Base-by-base conservation (phyloP, 2,329 filamentous ascomycete genomes). In the Mycosphaerella arachidis region DNA sequence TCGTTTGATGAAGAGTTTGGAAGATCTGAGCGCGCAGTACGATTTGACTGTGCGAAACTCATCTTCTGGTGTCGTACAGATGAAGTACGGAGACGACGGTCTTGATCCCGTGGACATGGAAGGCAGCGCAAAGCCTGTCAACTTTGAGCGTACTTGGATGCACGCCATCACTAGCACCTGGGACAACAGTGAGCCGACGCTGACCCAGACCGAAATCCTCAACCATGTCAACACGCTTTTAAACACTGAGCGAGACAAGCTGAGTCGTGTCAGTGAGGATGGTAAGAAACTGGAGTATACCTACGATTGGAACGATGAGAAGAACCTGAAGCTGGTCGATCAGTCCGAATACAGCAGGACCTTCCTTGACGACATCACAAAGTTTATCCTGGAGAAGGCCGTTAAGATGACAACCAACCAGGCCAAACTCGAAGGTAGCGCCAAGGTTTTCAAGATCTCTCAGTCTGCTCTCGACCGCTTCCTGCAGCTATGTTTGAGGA, bases 51-150 rank as follows among this genome's bases (percentile, higher is more conserved):
- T 99, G 0, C 86, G 94, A 58, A 97, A 93, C 30, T 97, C 92
- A 0, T 88, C 88, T 1, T 90, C 90, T 7, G 87, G 87, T 33
- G 89, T 99, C 62, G 92, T 99, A 1, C 94, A 99, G 73, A 97
- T 99, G 77, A 92, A 96, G 71, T 99, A 96, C 69, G 94, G 94
- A 73, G 94, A 94, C 33, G 94, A 99, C 71, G 92, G 93, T 64
- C 81, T 99, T 33, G 94, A 99, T 73, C 94, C 94, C 1, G 89
- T 97, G 20, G 92, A 97, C 72, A 99, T 99, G 93, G 94, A 99
- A 75, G 94, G 92, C 48, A 88, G 89, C 63, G 93, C 91, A 7
- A 91, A 90, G 68, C 94, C 94, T 4, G 94, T 99, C 54, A 85
- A 97, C 71, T 97, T 97, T 71, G 86, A 90, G 55, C 86, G 93